Percentiles rank a stretch among this genome's conserved stretches.
Evolutionary conservation across 345 rosid species (phyloP).

Genomic region (Geranium brycei): DNA sequence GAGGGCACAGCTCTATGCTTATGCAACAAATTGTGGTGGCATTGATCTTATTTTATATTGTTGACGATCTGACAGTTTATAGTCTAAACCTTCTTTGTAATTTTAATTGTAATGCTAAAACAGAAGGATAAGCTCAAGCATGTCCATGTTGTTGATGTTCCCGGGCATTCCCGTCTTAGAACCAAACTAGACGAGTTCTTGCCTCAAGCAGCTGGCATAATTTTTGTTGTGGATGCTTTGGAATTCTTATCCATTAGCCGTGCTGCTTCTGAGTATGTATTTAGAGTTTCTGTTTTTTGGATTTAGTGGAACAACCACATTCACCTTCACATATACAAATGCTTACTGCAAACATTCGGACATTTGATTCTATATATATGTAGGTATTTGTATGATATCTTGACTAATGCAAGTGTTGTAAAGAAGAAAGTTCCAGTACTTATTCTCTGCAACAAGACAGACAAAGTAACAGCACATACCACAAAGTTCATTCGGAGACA

Average conservation of each 20-base stretch:
- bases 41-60: too few relatives aligned
- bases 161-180: constrained; percentile 87
- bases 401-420: constrained; percentile 64
- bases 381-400: constrained; percentile 81
- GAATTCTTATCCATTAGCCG: constrained; percentile 76
- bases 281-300: not conserved
- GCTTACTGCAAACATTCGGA: not conserved
- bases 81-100: too few relatives aligned
- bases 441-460: constrained; percentile 83
- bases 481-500: constrained; percentile 84
- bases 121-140: constrained; percentile 62
- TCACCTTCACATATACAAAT: not conserved
- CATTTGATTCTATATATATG: not conserved
- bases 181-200: constrained; percentile 71
- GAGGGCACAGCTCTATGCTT: not conserved
- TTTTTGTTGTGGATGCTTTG: constrained; percentile 79
- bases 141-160: constrained; percentile 84
- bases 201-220: constrained; percentile 79
- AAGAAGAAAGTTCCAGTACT: constrained; percentile 67
- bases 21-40: not conserved
- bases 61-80: too few relatives aligned
- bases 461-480: constrained; percentile 89
- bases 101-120: constrained; percentile 2
- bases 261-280: constrained; percentile 56
- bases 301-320: not conserved